Conservation (phyloP, 176 grass and related monocot species). For the Cocos nucifera region DNA sequence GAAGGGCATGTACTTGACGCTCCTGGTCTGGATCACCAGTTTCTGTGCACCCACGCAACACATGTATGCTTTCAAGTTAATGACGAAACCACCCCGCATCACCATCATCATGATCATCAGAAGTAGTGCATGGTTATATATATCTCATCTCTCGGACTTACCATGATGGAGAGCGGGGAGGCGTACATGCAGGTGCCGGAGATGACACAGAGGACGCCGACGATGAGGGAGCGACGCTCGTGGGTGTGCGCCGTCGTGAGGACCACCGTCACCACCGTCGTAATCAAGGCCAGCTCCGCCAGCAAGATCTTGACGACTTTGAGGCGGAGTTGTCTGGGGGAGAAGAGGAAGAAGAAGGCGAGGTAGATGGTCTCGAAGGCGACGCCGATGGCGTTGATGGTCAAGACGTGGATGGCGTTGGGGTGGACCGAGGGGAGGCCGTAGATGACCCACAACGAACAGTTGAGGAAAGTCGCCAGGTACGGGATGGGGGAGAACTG, state of each 20-base stretch:
- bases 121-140: no score
- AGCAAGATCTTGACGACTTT: constrained; percentile 23
- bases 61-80: no score
- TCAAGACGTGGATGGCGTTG: constrained; percentile 66
- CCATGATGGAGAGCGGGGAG: constrained; percentile 56
- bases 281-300: constrained; percentile 36
- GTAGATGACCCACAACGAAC: constrained; percentile 76
- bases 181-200: constrained; percentile 54
- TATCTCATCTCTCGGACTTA: constrained; percentile 6
- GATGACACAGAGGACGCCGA: constrained; percentile 50
- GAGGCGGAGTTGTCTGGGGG: constrained; percentile 33
- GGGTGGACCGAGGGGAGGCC: constrained; percentile 78
- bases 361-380: constrained; percentile 53
- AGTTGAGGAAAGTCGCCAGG: constrained; percentile 89
- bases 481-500: constrained; percentile 65
- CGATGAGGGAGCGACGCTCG: constrained; percentile 42
- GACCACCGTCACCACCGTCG: constrained; percentile 29
- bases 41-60: constrained; percentile 15
- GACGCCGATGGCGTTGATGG: constrained; percentile 70
- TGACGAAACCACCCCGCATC: no score
- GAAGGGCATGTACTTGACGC: constrained; percentile 74
- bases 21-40: constrained; percentile 52
- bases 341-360: constrained; percentile 46
- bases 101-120: no score
- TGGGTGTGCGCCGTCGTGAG: constrained; percentile 34